Percentiles rank a stretch among this genome's conserved stretches.
phyloP scores from a whole-genome alignment of 2,329 filamentous ascomycete genomes.

The Dothiorella sarmentorum region DNA sequence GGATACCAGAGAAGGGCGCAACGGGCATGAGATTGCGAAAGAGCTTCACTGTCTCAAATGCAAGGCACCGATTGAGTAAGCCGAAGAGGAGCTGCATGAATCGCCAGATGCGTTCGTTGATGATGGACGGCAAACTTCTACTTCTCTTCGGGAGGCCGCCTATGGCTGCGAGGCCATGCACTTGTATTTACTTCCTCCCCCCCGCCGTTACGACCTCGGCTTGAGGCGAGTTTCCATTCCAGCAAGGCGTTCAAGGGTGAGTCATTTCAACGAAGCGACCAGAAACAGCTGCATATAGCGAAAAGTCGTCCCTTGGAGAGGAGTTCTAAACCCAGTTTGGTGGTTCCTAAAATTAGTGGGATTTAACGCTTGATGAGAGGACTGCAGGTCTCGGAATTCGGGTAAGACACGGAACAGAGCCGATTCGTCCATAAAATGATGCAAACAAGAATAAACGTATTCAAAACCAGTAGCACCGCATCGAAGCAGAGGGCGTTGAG shows the following conservation, averaged over 20 bases:
- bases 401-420: not conserved
- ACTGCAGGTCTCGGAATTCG: not conserved
- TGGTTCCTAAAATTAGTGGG: not conserved
- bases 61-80: not conserved
- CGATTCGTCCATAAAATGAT: not conserved
- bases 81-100: too few relatives aligned
- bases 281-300: too few relatives aligned
- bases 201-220: not conserved
- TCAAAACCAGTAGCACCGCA: too few relatives aligned
- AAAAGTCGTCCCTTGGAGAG: too few relatives aligned
- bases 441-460: too few relatives aligned
- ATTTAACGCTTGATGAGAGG: not conserved
- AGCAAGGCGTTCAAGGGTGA: constrained; percentile 7
- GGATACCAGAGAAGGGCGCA: not conserved
- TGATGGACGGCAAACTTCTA: not conserved
- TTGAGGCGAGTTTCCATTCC: not conserved
- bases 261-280: not conserved
- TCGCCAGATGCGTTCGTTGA: too few relatives aligned
- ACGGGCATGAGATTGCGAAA: not conserved
- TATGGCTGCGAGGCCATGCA: not conserved
- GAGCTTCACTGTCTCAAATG: not conserved
- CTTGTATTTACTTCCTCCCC: not conserved
- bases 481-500: not conserved
- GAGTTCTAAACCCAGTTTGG: too few relatives aligned
- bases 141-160: not conserved